phyloP scores from a whole-genome alignment of 2,329 filamentous ascomycete genomes.

The Chaetothyriales sp. region DNA sequence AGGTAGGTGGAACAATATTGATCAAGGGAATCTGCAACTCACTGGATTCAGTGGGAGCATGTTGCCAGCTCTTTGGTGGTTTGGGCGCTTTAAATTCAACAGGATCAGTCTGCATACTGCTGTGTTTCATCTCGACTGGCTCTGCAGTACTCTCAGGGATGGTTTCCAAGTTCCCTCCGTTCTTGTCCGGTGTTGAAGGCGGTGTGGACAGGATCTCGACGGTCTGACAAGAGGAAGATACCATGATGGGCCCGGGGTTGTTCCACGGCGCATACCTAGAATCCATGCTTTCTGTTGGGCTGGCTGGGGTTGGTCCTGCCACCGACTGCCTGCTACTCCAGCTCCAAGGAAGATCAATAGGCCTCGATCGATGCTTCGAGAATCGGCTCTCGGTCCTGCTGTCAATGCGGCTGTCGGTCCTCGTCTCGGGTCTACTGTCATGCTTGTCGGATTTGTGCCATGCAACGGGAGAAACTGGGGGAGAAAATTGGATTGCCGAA shows the following conservation, averaged over 20 bases:
- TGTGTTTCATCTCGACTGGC: conserved; percentile 11
- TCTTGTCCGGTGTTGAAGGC: conserved; percentile 24
- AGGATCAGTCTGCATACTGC: conserved; percentile 15
- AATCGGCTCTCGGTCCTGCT: conserved; percentile 1
- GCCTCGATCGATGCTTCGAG: not conserved
- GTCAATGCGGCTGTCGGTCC: conserved; percentile 34
- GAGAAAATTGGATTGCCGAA: conserved; percentile 69
- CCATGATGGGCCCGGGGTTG: conserved; percentile 23
- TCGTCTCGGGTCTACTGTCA: conserved; percentile 26
- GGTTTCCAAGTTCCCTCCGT: conserved; percentile 9
- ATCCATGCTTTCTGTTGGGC: conserved; percentile 10
- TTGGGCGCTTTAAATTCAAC: conserved; percentile 5
- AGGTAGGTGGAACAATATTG: conserved; percentile 76
- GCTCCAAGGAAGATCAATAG: conserved; percentile 1
- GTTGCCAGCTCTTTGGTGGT: conserved; percentile 4
- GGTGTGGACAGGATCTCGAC: conserved; percentile 25
- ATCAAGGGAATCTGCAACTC: conserved; percentile 63
- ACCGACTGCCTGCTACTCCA: conserved; percentile 1
- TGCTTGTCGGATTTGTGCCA: conserved; percentile 25
- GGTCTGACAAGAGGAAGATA: conserved; percentile 32
- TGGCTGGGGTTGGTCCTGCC: conserved; percentile 6
- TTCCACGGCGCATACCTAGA: conserved; percentile 7
- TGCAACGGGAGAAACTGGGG: conserved; percentile 54
- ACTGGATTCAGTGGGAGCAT: conserved; percentile 13
- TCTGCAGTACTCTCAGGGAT: conserved; percentile 14